Base-by-base conservation (phyloP, 768 basidiomycete species). In the Multifurca ochricompacta region DNA sequence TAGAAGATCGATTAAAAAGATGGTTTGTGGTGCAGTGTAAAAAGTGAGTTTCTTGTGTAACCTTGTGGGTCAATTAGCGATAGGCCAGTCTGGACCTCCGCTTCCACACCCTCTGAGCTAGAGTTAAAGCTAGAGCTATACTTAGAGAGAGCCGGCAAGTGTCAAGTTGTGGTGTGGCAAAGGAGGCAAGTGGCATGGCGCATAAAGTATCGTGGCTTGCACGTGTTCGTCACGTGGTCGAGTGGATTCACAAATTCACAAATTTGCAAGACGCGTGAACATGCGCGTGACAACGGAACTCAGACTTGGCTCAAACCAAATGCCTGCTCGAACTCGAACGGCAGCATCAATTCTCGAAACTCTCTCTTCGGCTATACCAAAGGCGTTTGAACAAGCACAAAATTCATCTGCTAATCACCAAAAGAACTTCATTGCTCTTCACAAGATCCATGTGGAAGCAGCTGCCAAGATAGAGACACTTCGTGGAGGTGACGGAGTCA, bases 381-480 rank as follows among this genome's bases (percentile, higher is more conserved):
- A 77, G 31, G 87, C 92, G 40, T 89, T 94, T 58, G 81, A 87
- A 27, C 87, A 95, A 69, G 87, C 76, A 0, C 90, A 93, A 66
- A 71, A 66, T 6, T 80, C 85, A 0, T 68, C 75, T 13, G 82
- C 87, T 8, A 92, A 90, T 66, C 93, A 97, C 68, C 82, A 85
- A 58, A 96, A 96, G 75, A 95, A 96, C 69, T 73, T 84, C 47
- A 83, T 91, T 37, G 81, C 82, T 0, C 77, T 96, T 3, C 75
- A 89, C 73, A 91, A 91, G 67, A 69, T 94, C 37, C 91, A 94
- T 53, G 52, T 69, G 4, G 76, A 85, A 49, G 84, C 83, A 9
- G 80, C 83, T 1, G 62, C 70, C 13, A 71, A 74, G 60, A 79
- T 72, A 2, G 74, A 83, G 56, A 52, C 71, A 3, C 64, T 77